Evolutionary conservation across 495 filamentous ascomycete species (phyloP), one percentile per base, ranked within the genome.

Genomic region (Daldinia childiae): DNA sequence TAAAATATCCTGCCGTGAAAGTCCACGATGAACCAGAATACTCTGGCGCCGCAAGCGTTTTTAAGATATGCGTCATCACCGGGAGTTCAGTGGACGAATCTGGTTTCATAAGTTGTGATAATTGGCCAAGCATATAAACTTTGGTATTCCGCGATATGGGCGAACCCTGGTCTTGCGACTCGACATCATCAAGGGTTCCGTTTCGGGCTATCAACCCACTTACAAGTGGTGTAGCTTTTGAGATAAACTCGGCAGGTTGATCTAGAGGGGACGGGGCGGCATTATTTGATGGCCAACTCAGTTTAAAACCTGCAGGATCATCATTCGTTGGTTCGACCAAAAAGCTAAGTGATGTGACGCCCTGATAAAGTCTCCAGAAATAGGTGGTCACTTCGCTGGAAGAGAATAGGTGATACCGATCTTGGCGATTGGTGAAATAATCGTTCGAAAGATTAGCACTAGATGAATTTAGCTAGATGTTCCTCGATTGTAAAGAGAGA

Each of bases 1-100:
- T 99, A 84, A 99, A 99, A 79, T 99, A 99, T 29, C 95, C 95
- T 2, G 95, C 95, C 21, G 95, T 98, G 80, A 99, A 98, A 14
- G 93, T 93, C 94, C 95, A 98, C 38, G 86, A 88, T 4, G 91
- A 91, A 36, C 87, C 84, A 38, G 83, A 79, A 74, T 91, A 91
- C 21, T 85, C 80, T 1, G 90, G 83, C 6, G 77, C 78, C 3
- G 87, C 84, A 21, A 98, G 83, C 6, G 85, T 82, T n/a, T 82
- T 84, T 6, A 99, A 84, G 59, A 98, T 84, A 39, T 87, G 86
- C 3, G 85, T 90, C 29, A 99, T 83, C 24, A 89, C 91, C 0
- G 92, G 92, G 26, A 93, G 90, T 75, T 99, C 95, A 29, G 95
- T 98, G 6, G 93, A 97, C 24, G 88, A 89, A 74, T 95, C 89